These are phyloP conservation scores for Colletotrichum sp. DNA, from an alignment of 2,329 filamentous ascomycete species.

Conservation along the genomic window DNA sequence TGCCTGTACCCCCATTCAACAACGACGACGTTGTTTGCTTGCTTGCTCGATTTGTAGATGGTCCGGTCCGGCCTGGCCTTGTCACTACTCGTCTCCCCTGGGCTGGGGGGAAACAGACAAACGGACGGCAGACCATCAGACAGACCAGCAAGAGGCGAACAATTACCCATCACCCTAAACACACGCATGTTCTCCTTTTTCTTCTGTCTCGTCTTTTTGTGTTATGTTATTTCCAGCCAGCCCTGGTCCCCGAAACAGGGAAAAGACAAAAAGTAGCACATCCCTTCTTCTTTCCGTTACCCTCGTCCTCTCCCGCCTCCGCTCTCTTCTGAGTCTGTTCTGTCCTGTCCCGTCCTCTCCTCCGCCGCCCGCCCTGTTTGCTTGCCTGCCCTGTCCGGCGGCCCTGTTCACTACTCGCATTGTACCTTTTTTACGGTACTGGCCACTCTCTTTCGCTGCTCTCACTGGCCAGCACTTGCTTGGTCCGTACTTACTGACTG, in stretches of 20 bases:
- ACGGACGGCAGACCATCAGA: not conserved
- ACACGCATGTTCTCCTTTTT: not conserved
- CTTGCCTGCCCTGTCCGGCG: not conserved
- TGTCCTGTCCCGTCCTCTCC: not conserved
- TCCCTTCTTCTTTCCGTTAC: slow-evolving; percentile 7
- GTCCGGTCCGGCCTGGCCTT: not conserved
- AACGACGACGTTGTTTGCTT: not conserved
- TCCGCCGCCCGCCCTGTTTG: not conserved
- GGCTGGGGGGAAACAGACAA: not conserved
- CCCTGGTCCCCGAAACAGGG: slow-evolving; percentile 1
- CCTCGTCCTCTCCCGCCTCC: not conserved
- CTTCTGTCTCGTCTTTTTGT: not conserved
- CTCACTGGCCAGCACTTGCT: not conserved
- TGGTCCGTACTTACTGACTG: not conserved
- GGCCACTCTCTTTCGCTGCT: not conserved
- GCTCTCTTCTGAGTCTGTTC: not conserved
- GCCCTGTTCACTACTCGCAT: not conserved
- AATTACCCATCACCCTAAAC: not conserved
- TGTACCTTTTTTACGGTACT: not conserved
- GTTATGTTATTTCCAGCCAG: not conserved
- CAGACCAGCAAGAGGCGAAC: not conserved
- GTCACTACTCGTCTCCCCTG: not conserved
- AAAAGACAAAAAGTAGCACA: slow-evolving; percentile 9
- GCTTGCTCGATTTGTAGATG: not conserved
- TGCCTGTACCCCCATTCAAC: not conserved